Evolutionary conservation across 139 green algal genomes (phyloP).

Genomic region (Chlamydomonas asymmetrica): DNA sequence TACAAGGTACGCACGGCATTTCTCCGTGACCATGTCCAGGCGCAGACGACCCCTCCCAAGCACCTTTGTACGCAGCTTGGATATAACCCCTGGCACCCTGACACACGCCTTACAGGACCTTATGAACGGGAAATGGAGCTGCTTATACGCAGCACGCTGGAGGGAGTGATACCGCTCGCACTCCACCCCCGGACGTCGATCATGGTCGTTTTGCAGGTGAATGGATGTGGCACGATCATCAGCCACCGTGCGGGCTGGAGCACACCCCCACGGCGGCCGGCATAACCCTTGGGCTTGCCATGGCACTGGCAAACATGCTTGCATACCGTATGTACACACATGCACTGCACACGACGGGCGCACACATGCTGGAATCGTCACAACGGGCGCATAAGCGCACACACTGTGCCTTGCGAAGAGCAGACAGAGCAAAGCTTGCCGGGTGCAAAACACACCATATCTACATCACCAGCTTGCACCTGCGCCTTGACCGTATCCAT

Average conservation of each 20-base stretch:
- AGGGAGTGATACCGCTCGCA: constrained; percentile 44
- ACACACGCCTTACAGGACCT: constrained; percentile 21
- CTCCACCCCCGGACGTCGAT: constrained; percentile 57
- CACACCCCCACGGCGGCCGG: too few relatives aligned
- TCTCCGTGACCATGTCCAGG: too few relatives aligned
- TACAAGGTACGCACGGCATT: constrained; percentile 48
- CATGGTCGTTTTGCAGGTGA: constrained; percentile 62
- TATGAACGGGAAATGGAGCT: constrained; percentile 48
- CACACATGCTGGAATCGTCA: constrained; percentile 1
- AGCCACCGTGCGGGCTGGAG: too few relatives aligned
- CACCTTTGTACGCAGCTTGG: background rate
- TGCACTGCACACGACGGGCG: background rate
- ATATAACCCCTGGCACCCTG: background rate
- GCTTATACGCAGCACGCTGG: constrained; percentile 47
- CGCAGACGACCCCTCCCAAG: too few relatives aligned
- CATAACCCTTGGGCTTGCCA: too few relatives aligned
- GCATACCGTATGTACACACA: constrained; percentile 11
- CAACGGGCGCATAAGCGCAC: too few relatives aligned
- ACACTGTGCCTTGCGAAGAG: constrained; percentile 8
- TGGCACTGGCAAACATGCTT: too few relatives aligned
- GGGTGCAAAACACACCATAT: too few relatives aligned
- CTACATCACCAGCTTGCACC: too few relatives aligned
- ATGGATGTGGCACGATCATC: too few relatives aligned
- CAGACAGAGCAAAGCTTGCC: too few relatives aligned
- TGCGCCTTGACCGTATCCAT: too few relatives aligned